A percentile compares a stretch with the other conserved stretches of the same genome.
These are phyloP conservation scores for Aspergillus bridgeri DNA, from an alignment of 495 filamentous ascomycete species.

Conservation along the genomic window DNA sequence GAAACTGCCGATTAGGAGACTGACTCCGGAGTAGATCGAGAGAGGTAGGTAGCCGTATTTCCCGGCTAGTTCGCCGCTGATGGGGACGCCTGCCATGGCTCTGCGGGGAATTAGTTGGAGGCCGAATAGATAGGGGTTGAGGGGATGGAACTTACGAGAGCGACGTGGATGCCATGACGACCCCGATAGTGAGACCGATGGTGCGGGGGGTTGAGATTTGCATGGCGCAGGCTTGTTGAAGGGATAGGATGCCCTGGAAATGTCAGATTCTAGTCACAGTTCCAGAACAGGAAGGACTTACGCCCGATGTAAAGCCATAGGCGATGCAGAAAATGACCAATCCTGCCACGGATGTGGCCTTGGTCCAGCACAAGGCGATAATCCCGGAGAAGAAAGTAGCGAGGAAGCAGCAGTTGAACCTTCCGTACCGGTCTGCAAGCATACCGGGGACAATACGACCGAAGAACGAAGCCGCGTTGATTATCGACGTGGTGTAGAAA, in stretches of 20 bases:
- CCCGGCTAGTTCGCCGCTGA: conserved; percentile 31
- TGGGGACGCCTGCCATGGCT: conserved; percentile 35
- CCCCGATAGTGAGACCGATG: conserved; percentile 32
- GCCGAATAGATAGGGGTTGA: not conserved
- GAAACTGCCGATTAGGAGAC: conserved; percentile 28
- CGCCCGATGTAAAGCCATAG: conserved; percentile 42
- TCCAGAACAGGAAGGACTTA: conserved; percentile 16
- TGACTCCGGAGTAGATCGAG: conserved; percentile 32
- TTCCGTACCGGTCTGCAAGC: conserved; percentile 64
- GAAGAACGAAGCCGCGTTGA: conserved; percentile 44
- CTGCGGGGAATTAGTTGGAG: conserved; percentile 15
- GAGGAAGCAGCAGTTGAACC: conserved; percentile 66
- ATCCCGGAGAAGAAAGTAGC: conserved; percentile 55
- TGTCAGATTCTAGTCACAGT: not conserved
- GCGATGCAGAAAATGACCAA: conserved; percentile 33
- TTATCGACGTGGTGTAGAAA: conserved; percentile 45
- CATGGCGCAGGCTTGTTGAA: conserved; percentile 41
- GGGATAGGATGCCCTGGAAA: conserved; percentile 35
- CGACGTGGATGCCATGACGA: conserved; percentile 30
- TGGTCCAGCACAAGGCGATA: conserved; percentile 39
- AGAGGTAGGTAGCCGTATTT: conserved; percentile 36
- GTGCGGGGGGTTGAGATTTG: conserved; percentile 31
- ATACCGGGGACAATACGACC: conserved; percentile 49
- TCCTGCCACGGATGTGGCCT: conserved; percentile 29
- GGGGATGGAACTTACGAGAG: conserved; percentile 28